phyloP scores from a whole-genome alignment of 192 early-diverging fungal genomes.

The Backusella parvicylindrica region DNA sequence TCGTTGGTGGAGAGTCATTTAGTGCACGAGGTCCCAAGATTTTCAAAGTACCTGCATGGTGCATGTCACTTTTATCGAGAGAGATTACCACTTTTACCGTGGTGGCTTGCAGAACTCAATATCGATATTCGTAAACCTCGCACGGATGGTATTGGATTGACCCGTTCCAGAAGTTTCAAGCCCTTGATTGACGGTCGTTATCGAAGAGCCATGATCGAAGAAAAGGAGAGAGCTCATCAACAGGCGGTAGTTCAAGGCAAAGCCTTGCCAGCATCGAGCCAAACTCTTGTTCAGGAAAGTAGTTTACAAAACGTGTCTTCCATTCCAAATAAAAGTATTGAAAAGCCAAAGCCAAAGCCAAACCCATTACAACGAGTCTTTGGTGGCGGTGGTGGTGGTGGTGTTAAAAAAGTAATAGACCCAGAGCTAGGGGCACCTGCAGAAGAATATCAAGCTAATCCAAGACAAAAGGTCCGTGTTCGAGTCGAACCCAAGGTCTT shows the following conservation, averaged over 20 bases:
- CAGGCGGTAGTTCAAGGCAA: not conserved
- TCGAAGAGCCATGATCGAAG: conserved; percentile 35
- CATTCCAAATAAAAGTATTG: not conserved
- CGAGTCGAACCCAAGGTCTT: conserved; percentile 65
- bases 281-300: not conserved
- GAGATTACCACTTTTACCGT: conserved; percentile 26
- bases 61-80: conserved; percentile 34
- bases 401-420: not conserved
- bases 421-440: conserved; percentile 9
- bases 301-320: not conserved
- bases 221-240: conserved; percentile 14
- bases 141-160: conserved; percentile 21
- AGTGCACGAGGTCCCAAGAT: conserved; percentile 77
- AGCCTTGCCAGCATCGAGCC: not conserved
- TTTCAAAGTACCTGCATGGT: conserved; percentile 89
- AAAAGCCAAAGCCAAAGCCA: not conserved
- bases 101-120: conserved; percentile 45
- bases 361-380: not conserved
- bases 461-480: conserved; percentile 29
- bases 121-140: conserved; percentile 47
- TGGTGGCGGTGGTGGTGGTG: not conserved
- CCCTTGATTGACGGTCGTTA: conserved; percentile 35
- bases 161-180: conserved; percentile 36
- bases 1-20: conserved; percentile 70
- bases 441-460: not conserved